phyloP scores from a whole-genome alignment of 2,329 filamentous ascomycete species.

The Exophiala xenobiotica region DNA sequence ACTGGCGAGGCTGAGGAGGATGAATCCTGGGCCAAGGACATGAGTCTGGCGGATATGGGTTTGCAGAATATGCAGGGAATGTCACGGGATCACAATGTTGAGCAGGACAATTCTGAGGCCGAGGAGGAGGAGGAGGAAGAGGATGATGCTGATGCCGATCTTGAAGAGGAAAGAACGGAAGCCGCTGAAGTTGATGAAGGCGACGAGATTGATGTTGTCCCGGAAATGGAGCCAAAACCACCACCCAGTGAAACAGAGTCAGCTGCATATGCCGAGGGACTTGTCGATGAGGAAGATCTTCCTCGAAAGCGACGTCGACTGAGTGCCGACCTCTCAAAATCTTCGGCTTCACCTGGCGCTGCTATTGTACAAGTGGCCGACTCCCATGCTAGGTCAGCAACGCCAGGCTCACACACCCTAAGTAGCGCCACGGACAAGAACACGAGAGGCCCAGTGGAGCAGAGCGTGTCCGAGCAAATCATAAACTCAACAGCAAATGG shows the following conservation, averaged over 20 bases:
- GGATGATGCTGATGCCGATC: conserved; percentile 1
- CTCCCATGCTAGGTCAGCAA: not conserved
- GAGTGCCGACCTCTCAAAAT: conserved; percentile 8
- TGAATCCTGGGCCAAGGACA: conserved; percentile 32
- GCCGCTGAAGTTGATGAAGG: not conserved
- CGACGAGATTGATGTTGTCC: not conserved
- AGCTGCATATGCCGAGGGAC: not conserved
- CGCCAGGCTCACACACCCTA: not conserved
- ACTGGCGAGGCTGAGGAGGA: conserved; percentile 12
- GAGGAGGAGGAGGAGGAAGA: conserved; percentile 16
- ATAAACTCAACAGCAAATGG: not conserved
- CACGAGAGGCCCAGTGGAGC: not conserved
- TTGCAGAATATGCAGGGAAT: conserved; percentile 20
- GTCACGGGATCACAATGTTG: not conserved
- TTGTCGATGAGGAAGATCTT: conserved; percentile 9
- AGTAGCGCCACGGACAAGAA: not conserved
- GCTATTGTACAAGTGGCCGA: conserved; percentile 3
- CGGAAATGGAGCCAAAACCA: not conserved
- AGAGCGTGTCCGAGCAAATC: not conserved
- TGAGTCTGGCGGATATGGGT: conserved; percentile 31
- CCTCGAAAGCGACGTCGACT: conserved; percentile 20
- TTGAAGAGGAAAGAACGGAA: not conserved
- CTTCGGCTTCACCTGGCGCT: conserved; percentile 6
- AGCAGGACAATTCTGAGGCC: conserved; percentile 3
- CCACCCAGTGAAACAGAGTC: not conserved